Evolutionary conservation across 2,329 filamentous ascomycete genomes (phyloP), one percentile per base, ranked within the genome.

Genomic region (Seiridium cupressi): DNA sequence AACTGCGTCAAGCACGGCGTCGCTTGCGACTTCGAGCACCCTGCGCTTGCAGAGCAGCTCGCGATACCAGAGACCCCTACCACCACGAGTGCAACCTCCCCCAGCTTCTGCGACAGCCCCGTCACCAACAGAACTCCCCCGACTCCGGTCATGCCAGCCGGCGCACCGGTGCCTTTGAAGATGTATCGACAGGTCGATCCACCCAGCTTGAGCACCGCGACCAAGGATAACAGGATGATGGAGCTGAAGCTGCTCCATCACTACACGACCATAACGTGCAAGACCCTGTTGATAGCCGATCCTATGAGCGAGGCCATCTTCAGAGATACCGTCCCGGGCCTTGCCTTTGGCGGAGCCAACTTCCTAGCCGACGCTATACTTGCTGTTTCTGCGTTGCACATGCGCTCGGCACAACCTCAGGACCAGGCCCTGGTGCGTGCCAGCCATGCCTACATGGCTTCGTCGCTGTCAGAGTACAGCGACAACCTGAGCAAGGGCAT

Each of bases 1-100:
- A 89, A 89, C 73, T 89, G 87, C 74, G 74, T 81, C 59, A 89
- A 89, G 68, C 87, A 89, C 73, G 87, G 86, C 66, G 87, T 89
- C 44, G 71, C 77, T 40, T 89, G 87, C 74, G 87, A 89, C 70
- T 89, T 89, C 68, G 84, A 87, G 65, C 79, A 79, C 63, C 79
- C 81, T 7, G 73, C 79, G 42, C 72, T 81, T 60, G 71, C 79
- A 60, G 77, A 80, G 57, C 77, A 81, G 51, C 74, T 83, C 49
- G 68, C 74, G 34, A 65, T 76, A 3, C 70, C 75, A 51, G 71
- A 77, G 13, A 73, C 73, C n/a, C 70, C 76, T 26, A 68, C 60
- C 60, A 68, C 66, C 18, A 61, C 64, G 32, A 68, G 66, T 10
- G 69, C 72, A 26, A 62, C 68, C 13, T 55, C 65, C 47, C 58